Evolutionary conservation across 352 stramenopile species (phyloP).

Genomic region (Saprolegnia diclina): DNA sequence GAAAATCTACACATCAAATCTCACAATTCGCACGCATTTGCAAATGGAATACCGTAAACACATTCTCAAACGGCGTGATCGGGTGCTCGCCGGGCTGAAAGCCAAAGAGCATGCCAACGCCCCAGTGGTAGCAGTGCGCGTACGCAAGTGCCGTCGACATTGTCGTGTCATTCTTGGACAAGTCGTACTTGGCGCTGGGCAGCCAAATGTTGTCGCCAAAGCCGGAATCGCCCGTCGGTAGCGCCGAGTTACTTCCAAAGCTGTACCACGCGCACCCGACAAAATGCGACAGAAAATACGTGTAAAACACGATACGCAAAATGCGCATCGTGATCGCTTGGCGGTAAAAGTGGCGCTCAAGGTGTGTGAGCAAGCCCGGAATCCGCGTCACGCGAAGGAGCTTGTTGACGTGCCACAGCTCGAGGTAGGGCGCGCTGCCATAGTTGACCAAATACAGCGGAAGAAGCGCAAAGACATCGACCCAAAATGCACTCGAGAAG

Average conservation of each 20-base stretch:
- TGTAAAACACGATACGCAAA: conserved; percentile 47
- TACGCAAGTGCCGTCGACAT: conserved; percentile 29
- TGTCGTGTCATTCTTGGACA: background rate
- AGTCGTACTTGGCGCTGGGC: conserved; percentile 4
- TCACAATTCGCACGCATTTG: no score
- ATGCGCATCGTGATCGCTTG: conserved; percentile 40
- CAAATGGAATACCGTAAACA: conserved; percentile 54
- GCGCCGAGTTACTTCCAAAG: conserved; percentile 31
- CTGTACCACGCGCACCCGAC: conserved; percentile 60
- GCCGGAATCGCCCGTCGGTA: background rate
- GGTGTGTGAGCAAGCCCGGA: conserved; percentile 15
- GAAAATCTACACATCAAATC: conserved; percentile 25
- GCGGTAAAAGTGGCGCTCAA: conserved; percentile 46
- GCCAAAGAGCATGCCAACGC: conserved; percentile 49
- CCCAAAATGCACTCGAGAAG: conserved; percentile 32
- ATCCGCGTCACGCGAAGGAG: conserved; percentile 38
- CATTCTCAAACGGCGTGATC: conserved; percentile 36
- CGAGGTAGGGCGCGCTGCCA: conserved; percentile 30
- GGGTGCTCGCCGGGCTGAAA: conserved; percentile 41
- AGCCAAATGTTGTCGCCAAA: conserved; percentile 4
- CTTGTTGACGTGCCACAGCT: conserved; percentile 53
- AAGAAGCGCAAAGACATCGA: conserved; percentile 38
- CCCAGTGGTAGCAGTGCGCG: conserved; percentile 41
- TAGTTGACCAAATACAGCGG: conserved; percentile 52
- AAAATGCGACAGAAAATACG: conserved; percentile 38